Base-by-base conservation (phyloP, 192 early-diverging fungal species). In the Backusella tarrabulga region DNA sequence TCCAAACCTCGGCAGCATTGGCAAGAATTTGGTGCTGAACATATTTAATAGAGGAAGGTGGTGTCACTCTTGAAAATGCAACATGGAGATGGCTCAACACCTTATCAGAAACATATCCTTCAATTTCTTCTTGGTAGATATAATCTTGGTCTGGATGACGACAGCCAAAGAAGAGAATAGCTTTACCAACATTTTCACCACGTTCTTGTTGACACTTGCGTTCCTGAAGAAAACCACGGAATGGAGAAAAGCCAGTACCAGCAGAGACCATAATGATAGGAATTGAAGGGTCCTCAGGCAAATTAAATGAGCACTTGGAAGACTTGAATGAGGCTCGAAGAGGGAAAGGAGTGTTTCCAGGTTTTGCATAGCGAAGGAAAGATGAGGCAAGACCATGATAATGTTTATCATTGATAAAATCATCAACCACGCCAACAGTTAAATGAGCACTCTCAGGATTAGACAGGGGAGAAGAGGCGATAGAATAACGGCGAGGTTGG, bases 171-270 rank as follows among this genome's bases (percentile, higher is more conserved):
- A 96, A 92, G 70, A 97, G 36, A 8, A 73, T 35, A 7, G 67
- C 76, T 19, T 54, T 29, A 9, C 98, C 97, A 42, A 94, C 90
- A 77, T 89, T 82, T 34, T 85, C 80, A 17, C 81, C 87, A 19
- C 88, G 81, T 36, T 77, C 9, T 4, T 52, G 34, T 29, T 72
- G 73, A 19, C 35, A 40, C 12, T 75, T 75, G 50, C 82, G 82
- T 29, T 83, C 82, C 66, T 83, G 78, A 3, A 99, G 81, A 80
- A 98, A 97, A 11, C 94, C 92, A 38, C 95, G 83, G 76, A 99
- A 98, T 0, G 98, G 97, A 17, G 96, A 91, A 11, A 99, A 88
- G 6, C 98, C 98, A 2, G 98, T 97, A 35, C 97, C 97, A 1
- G 97, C 94, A 0, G 90, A 91, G 36, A 97, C 89, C 92, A 98